These are phyloP conservation scores for Eucalyptus globulus DNA, from an alignment of 345 rosid species.

Conservation along the genomic window DNA sequence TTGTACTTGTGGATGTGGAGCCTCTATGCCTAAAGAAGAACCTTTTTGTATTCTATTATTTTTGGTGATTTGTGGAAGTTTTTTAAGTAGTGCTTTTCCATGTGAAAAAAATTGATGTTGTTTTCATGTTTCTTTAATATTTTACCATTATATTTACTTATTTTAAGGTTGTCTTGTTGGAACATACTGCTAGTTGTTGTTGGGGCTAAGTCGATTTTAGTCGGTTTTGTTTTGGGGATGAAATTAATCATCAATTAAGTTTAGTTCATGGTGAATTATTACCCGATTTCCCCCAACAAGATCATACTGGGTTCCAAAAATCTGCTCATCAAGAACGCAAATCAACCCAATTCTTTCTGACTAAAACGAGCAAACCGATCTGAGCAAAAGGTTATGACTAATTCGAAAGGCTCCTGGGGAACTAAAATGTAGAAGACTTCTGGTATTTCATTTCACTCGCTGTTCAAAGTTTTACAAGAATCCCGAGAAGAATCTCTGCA, in stretches of 20 bases:
- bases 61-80: neutral
- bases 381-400: neutral
- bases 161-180: neutral
- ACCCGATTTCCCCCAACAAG: neutral
- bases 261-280: neutral
- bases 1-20: neutral
- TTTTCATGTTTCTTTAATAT: neutral
- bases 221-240: neutral
- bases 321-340: neutral
- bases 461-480: neutral
- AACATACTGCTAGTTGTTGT: neutral
- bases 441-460: neutral
- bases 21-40: neutral
- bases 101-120: neutral
- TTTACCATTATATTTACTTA: too few species aligned
- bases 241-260: neutral
- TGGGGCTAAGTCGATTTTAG: neutral
- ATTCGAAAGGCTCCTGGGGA: neutral
- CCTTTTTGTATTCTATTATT: neutral
- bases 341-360: neutral
- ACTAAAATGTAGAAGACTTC: neutral
- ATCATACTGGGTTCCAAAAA: neutral
- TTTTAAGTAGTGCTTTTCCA: neutral
- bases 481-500: neutral
- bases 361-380: neutral